Evolutionary conservation across 2,329 filamentous ascomycete species (phyloP).

Genomic region (Cordyceps cateniannulata): DNA sequence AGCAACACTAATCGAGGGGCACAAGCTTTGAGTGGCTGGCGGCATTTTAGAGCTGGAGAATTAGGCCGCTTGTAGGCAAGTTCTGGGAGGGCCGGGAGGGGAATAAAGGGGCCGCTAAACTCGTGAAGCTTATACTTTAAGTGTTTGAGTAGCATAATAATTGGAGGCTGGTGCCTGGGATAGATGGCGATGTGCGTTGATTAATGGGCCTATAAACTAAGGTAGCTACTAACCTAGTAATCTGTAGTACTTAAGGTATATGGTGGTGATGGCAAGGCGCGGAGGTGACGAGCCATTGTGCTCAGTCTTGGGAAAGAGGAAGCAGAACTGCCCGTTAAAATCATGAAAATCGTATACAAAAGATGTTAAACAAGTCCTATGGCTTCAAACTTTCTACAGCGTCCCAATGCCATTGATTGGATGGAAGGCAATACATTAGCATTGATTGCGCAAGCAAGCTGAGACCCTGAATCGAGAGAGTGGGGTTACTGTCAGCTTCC

Average conservation of each 20-base stretch:
- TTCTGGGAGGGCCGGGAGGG: neutral
- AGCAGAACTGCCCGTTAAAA: neutral
- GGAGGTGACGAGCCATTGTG: neutral
- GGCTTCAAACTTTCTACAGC: no score
- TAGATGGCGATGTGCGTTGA: neutral
- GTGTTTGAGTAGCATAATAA: neutral
- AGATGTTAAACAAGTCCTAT: no score
- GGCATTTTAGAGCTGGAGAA: neutral
- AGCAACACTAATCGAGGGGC: conserved; percentile 1
- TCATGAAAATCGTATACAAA: no score
- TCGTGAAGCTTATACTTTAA: conserved; percentile 5
- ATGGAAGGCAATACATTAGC: no score
- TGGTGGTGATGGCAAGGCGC: neutral
- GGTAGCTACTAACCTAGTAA: no score
- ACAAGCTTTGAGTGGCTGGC: conserved; percentile 9
- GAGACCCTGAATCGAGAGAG: neutral
- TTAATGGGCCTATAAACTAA: no score
- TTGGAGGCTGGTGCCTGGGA: conserved; percentile 1
- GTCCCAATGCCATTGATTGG: no score
- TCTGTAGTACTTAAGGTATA: no score
- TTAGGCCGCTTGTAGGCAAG: neutral
- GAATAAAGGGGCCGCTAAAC: conserved; percentile 1
- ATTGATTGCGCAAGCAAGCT: neutral
- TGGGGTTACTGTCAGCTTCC: neutral
- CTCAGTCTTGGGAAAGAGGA: no score